Base-by-base conservation (phyloP, 129 eudicot genomes). In the Ambrosia trifida region DNA sequence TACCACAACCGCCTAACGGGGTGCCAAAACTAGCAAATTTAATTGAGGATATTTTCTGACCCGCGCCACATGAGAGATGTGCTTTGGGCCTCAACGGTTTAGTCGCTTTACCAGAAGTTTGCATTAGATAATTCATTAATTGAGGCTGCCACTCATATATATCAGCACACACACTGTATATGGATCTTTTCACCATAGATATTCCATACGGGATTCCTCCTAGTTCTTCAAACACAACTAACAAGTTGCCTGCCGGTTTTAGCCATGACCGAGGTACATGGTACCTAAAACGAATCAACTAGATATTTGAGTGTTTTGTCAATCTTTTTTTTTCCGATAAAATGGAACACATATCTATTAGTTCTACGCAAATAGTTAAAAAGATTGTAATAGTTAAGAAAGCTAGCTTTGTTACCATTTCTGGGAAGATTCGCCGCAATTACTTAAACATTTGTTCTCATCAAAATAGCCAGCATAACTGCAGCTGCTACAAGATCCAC, bases 11-110 rank as follows among this genome's bases (percentile, higher is more conserved):
- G 3, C 99, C 99, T 36, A 82, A 83, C 1, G 99, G 99, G 28
- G 97, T 95, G 19, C 99, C 99, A 81, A 95, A 95, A 76, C 99
- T 95, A 30, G 99, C 99, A 81, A 95, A 95, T 66, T 90, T 95
- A 18, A 95, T 90, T 1, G 96, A 90, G 0, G 96, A 78, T 12
- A 95, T 95, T 73, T 88, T 90, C 67, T 95, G 97, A 28, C 99
- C 99, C 14, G 89, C 70, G 68, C 85, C 84, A 60, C 99, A 95
- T 62, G 88, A 79, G 41, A 95, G 85, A 64, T 95, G 99, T n/a
- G 95, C 99, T 83, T 90, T 95, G 4, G 99, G 97, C 75, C 96
- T 83, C 70, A 95, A 69, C 5, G 97, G 94, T 72, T 82, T 90
- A 38, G 72, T 62, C n/a, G 81, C 97, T 79, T 84, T 84, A 59